Evolutionary conservation across 352 stramenopile species (phyloP).

Genomic region (Phytophthora podocarpi): DNA sequence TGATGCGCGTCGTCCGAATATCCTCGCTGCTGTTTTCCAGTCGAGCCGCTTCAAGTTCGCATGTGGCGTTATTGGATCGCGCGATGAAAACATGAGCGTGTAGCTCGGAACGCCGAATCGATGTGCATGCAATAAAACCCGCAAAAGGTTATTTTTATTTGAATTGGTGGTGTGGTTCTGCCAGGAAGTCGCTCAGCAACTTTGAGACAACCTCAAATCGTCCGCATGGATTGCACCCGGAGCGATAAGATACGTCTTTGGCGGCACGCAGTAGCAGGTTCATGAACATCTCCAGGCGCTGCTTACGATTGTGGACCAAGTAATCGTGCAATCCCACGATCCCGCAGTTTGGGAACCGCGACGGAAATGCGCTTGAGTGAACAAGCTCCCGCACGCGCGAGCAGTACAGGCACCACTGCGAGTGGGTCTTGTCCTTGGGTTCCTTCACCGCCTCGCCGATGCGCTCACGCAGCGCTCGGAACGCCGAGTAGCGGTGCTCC

Average conservation of each 20-base stretch:
- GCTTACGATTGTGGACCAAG: slow-evolving; percentile 32
- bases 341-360: slow-evolving; percentile 36
- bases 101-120: too few relatives aligned
- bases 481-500: slow-evolving; percentile 63
- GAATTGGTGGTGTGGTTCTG: slow-evolving; percentile 38
- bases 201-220: slow-evolving; percentile 52
- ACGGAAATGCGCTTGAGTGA: slow-evolving; percentile 48
- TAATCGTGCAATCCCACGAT: slow-evolving; percentile 17
- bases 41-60: too few relatives aligned
- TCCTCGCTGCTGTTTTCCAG: too few relatives aligned
- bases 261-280: slow-evolving; percentile 47
- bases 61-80: too few relatives aligned
- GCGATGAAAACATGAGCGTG: too few relatives aligned
- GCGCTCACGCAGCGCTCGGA: slow-evolving; percentile 47
- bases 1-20: too few relatives aligned
- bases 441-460: slow-evolving; percentile 33
- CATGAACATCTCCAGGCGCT: slow-evolving; percentile 49
- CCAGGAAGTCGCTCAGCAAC: slow-evolving; percentile 61
- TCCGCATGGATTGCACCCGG: slow-evolving; percentile 42
- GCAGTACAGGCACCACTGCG: slow-evolving; percentile 71
- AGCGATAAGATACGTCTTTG: slow-evolving; percentile 62
- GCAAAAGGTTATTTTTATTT: too few relatives aligned
- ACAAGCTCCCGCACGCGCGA: slow-evolving; percentile 48
- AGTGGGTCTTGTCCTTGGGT: slow-evolving; percentile 41
- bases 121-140: background rate